Base-by-base conservation (phyloP, 2,329 filamentous ascomycete species). In the Clonostachys rhizophaga region DNA sequence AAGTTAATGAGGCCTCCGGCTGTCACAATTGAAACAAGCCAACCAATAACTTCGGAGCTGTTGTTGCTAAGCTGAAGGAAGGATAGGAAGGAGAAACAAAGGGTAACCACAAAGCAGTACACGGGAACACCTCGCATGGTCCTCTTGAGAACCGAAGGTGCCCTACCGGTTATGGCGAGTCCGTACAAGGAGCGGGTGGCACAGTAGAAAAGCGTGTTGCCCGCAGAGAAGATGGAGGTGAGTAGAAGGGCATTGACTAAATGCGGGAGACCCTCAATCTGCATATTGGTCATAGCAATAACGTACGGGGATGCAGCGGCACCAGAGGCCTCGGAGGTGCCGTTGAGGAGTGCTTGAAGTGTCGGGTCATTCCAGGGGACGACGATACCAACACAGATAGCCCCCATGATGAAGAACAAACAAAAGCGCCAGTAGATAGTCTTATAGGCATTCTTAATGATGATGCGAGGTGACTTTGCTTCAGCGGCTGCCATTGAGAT, bases 381-480 rank as follows among this genome's bases (percentile, higher is more conserved):
- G 24, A 79, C 68, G 42, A 83, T 71, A 12, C 75, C 70, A 4
- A 78, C 75, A 11, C 72, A 70, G 47, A 82, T 76, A 37, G 84
- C 75, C 72, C 71, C 53, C 60, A 89, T 71, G n/a, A 89, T 75
- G 64, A 88, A 89, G 66, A 90, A 89, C 2, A 75, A 66, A 1
- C 83, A 83, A 34, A 90, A 70, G 43, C 87, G 83, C 63, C 85
- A 88, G 65, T 89, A 89, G 34, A 89, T 83, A 42, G 82, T 81
- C 53, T 87, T 88, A 67, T 79, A 87, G 2, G 86, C 86, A 49
- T 76, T 77, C 1, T 86, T 86, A 63, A 91, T 80, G 34, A 81
- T 77, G 20, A 66, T 64, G 40, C 84, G 76, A 3, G 84, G 84
- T 58, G 86, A 84, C 55, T 83, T 75, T n/a, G 83, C 78, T 63